Conservation (phyloP, 805 yeast species). For the Naumovozyma dairenensis region DNA sequence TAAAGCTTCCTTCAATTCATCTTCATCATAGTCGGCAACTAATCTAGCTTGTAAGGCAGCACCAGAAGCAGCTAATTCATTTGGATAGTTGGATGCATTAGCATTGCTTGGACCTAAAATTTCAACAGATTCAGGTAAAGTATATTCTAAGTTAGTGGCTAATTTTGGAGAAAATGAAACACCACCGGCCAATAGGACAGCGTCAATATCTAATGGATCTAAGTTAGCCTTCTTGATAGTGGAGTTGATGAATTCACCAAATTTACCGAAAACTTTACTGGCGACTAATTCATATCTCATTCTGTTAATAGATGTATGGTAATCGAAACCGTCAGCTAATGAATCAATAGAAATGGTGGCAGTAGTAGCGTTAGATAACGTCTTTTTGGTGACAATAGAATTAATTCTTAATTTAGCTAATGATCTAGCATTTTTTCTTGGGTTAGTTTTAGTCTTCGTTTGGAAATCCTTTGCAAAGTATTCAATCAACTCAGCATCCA, state of each 20-base stretch:
- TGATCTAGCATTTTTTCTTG: conserved; percentile 73
- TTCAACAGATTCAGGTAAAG: conserved; percentile 67
- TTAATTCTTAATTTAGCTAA: conserved; percentile 81
- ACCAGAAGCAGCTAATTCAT: conserved; percentile 85
- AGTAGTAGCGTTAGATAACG: conserved; percentile 78
- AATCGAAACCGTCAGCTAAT: conserved; percentile 87
- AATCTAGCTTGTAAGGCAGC: conserved; percentile 92
- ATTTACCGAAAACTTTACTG: conserved; percentile 64
- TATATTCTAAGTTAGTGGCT: conserved; percentile 56
- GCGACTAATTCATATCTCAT: conserved; percentile 84
- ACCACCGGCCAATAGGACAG: conserved; percentile 90
- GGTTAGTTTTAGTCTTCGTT: conserved; percentile 75
- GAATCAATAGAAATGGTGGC: conserved; percentile 93
- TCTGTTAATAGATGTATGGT: conserved; percentile 87
- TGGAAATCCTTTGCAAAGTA: conserved; percentile 88
- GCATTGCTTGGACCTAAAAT: conserved; percentile 71
- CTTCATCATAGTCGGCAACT: conserved; percentile 74
- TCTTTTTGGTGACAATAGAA: conserved; percentile 76
- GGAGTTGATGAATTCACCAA: conserved; percentile 65
- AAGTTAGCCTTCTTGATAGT: conserved; percentile 74
- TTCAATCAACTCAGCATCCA: conserved; percentile 73
- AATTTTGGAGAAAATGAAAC: conserved; percentile 87
- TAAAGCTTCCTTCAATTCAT: conserved; percentile 68
- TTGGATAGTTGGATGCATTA: conserved; percentile 73
- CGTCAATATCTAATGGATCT: conserved; percentile 79